Evolutionary conservation across 257 asterid species (phyloP), one percentile per base, ranked within the genome.

Genomic region (Primulina huaijiensis): DNA sequence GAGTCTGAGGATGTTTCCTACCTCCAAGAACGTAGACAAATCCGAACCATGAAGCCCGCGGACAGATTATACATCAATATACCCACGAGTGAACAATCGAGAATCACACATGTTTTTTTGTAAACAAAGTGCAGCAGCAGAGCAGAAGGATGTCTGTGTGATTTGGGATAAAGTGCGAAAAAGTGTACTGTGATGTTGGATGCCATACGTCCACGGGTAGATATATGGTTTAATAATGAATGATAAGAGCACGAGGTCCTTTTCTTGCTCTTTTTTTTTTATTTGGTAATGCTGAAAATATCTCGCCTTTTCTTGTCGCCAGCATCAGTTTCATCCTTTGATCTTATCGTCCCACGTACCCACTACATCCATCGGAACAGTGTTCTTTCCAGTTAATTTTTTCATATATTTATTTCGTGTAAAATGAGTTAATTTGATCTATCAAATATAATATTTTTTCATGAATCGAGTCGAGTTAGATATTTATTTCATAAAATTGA

Each of bases 151-250:
- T 50, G 46, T 11, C 14, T 2, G 11, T 6, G 53, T n/a, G 56
- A 46, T 43, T 19, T 8, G 53, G 35, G 70, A 77, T 67, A 67
- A 63, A 40, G 77, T 34, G 19, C 53, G n/a, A 55, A 72, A 68
- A 43, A 43, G 65, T 19, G 71, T 2, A 37, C 27, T 62, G 70
- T 40, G 63, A 73, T 72, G 80, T 75, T 79, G 29, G 80, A 76
- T 62, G 64, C 43, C 68, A 56, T 31, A 65, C 70, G 76, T 25
- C 71, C 74, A 52, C 81, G 35, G 4, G 6, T 31, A 5, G 35
- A 23, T 23, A 23, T 1, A 1, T 0, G 2, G 30, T 27, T 27
- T 27, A 3, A 17, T 16, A 8, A 2, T n/a, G 35, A 34, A 14
- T 7, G 30, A 2, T 23, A 3, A 27, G 50, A 38, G 50, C 10